Evolutionary conservation across 2,329 filamentous ascomycete species (phyloP).

Genomic region (Colletotrichum tamarilloi): DNA sequence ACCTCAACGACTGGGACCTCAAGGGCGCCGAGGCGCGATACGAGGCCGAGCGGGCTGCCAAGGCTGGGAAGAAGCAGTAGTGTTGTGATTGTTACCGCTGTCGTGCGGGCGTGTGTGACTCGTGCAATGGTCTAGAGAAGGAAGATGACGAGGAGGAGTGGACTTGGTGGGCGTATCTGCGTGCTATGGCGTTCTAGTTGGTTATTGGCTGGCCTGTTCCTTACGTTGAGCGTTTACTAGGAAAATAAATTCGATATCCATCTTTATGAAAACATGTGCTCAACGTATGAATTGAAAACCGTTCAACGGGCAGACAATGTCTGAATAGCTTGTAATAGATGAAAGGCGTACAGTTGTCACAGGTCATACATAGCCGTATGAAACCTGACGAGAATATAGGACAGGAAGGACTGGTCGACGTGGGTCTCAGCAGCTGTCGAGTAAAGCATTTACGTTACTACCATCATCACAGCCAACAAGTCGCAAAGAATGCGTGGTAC

Average conservation of each 20-base stretch:
- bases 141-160: not conserved
- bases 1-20: slow-evolving; percentile 77
- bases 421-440: too few relatives aligned
- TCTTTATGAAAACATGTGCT: not conserved
- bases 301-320: not conserved
- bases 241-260: slow-evolving; percentile 2
- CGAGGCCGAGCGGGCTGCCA: slow-evolving; percentile 38
- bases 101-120: too few relatives aligned
- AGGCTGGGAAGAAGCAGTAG: slow-evolving; percentile 38
- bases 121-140: too few relatives aligned
- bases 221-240: not conserved
- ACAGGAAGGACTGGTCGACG: too few relatives aligned
- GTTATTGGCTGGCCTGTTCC: not conserved
- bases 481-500: not conserved
- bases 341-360: not conserved
- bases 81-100: slow-evolving; percentile 26
- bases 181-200: not conserved
- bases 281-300: not conserved
- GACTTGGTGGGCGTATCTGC: not conserved
- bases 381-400: too few relatives aligned
- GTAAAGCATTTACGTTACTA: not conserved
- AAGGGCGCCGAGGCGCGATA: slow-evolving; percentile 38
- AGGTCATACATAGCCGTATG: too few relatives aligned
- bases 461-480: not conserved
- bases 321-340: too few relatives aligned